These are phyloP conservation scores for Gaillardinia entomophila DNA, from an alignment of 805 yeast species.

Conservation along the genomic window DNA sequence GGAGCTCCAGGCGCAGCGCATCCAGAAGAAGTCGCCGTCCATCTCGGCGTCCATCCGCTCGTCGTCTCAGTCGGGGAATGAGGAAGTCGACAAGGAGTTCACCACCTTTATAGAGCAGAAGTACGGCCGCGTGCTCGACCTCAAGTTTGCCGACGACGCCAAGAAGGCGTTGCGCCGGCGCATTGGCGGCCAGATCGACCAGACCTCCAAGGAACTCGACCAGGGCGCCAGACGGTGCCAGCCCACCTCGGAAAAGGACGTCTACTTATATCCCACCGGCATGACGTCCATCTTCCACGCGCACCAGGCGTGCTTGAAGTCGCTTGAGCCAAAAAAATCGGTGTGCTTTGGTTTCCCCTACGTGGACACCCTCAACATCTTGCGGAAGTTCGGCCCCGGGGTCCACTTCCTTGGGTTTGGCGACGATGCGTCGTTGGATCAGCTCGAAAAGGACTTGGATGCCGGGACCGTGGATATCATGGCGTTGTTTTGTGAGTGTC, in stretches of 20 bases:
- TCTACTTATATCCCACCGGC: conserved; percentile 82
- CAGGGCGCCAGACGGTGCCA: conserved; percentile 20
- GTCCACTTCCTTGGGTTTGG: conserved; percentile 82
- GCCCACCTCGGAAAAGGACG: conserved; percentile 52
- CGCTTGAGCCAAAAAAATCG: conserved; percentile 43
- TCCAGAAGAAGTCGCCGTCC: conserved; percentile 28
- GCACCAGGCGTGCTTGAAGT: conserved; percentile 49
- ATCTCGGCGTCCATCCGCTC: conserved; percentile 21
- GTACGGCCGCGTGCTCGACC: conserved; percentile 83
- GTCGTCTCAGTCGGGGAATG: conserved; percentile 13
- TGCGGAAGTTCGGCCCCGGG: conserved; percentile 89
- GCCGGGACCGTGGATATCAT: conserved; percentile 53
- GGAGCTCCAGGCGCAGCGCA: conserved; percentile 29
- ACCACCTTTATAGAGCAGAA: conserved; percentile 77
- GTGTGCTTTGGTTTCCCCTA: conserved; percentile 97
- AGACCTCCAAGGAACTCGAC: conserved; percentile 15
- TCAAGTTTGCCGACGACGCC: conserved; percentile 70
- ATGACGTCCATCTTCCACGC: conserved; percentile 89
- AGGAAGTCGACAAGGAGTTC: conserved; percentile 45
- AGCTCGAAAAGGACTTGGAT: conserved; percentile 56
- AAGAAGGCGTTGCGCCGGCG: conserved; percentile 68
- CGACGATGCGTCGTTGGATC: conserved; percentile 61
- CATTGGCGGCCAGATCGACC: conserved; percentile 61
- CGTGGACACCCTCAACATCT: conserved; percentile 82
- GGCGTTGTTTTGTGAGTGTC: conserved; percentile 86